Evolutionary conservation across 768 basidiomycete genomes (phyloP), one percentile per base, ranked within the genome.

Genomic region (Termitomyces sp.): DNA sequence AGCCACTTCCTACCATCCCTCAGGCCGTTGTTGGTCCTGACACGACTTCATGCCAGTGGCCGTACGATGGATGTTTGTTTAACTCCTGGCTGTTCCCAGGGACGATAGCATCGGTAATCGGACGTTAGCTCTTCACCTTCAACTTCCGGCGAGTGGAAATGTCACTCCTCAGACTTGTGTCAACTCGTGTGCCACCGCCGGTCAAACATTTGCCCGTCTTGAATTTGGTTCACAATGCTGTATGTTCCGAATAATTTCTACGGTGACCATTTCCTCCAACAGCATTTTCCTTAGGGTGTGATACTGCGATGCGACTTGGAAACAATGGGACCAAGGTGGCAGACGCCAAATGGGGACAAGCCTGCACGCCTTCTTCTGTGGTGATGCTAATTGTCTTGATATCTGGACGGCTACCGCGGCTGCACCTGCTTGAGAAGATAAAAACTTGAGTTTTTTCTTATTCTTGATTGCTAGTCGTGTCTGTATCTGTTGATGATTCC

Each of bases 311-410:
- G 30, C 30, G 30, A 30, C n/a, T n/a, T 30, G 6, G 46, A 20
- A 37, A 20, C 22, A 43, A 52, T 18, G 53, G 44, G 22, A 47
- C 53, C 18, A 42, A 32, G 27, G 56, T 61, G 3, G 50, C 13
- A 4, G 56, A 57, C 20, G 40, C 36, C 30, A 34, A 62, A 27
- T 58, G 57, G 20, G 53, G 49, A 6, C 37, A 54, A 24, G 56
- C 56, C 14, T 62, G 60, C 33, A 53, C 42, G 18, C 56, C 7
- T 55, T 47, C 55, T 60, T 60, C 51, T 60, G 59, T 26, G 59
- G 55, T 34, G 53, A 57, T 46, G 43, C 30, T 22, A 51, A 58
- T 42, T 56, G 53, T 34, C 56, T 62, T 16, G 50, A 52, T 27
- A 36, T 58, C 27, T 55, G 53, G 46, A 46, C 27, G 45, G 27